Evolutionary conservation across 1,284 basidiomycete genomes (phyloP).

Genomic region (Naganishia cerealis): DNA sequence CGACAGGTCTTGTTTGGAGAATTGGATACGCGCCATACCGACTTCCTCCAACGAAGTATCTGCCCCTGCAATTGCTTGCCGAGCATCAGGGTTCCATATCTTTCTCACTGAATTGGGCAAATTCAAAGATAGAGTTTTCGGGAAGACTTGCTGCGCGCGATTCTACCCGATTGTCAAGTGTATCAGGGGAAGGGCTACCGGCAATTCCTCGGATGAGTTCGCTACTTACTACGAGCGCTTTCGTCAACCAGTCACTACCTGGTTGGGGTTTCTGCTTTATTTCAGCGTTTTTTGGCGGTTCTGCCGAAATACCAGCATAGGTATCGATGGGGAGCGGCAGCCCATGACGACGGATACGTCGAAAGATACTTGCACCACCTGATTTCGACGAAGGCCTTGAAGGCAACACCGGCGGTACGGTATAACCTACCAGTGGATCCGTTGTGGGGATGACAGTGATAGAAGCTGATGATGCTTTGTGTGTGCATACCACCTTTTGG

Average conservation of each 20-base stretch:
- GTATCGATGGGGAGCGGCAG: neutral
- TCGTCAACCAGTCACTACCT: slow-evolving; percentile 8
- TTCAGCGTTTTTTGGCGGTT: neutral
- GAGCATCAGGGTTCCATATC: neutral
- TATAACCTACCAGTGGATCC: neutral
- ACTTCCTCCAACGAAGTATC: neutral
- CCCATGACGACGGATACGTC: neutral
- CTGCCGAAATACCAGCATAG: neutral
- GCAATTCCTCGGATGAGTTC: neutral
- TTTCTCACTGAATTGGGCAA: slow-evolving; percentile 1
- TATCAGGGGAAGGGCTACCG: neutral
- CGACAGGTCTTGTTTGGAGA: slow-evolving; percentile 58
- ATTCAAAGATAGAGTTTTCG: neutral
- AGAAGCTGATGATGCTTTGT: neutral
- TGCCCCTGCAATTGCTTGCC: neutral
- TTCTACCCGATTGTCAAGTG: neutral
- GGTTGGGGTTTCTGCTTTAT: neutral
- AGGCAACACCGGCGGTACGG: neutral
- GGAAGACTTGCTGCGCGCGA: slow-evolving; percentile 21
- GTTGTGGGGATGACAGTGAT: neutral
- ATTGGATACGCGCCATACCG: slow-evolving; percentile 23
- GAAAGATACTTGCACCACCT: neutral
- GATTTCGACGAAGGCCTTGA: neutral
- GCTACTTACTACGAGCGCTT: slow-evolving; percentile 1
- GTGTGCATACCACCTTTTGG: neutral